Conservation (phyloP, 2,329 filamentous ascomycete genomes). For the Didymosphaeria variabile region DNA sequence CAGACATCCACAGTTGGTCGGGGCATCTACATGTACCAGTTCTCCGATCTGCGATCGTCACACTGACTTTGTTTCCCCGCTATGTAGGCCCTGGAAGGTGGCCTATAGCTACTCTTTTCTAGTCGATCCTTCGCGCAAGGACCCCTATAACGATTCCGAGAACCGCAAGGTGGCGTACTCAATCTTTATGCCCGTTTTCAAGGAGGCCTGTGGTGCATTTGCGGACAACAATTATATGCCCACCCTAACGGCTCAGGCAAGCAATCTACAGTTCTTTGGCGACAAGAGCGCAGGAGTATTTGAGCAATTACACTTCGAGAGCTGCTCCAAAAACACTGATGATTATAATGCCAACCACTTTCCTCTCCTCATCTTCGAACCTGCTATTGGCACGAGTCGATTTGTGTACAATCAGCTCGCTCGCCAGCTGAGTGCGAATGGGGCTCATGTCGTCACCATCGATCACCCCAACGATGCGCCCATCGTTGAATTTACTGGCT, state of each 20-base stretch:
- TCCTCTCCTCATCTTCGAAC: slow-evolving; percentile 54
- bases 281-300: slow-evolving; percentile 31
- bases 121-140: slow-evolving; percentile 10
- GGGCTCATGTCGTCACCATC: slow-evolving; percentile 58
- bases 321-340: slow-evolving; percentile 25
- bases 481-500: slow-evolving; percentile 56
- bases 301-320: slow-evolving; percentile 26
- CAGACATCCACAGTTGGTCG: too few species aligned
- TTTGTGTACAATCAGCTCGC: slow-evolving; percentile 57
- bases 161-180: slow-evolving; percentile 17
- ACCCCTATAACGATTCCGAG: slow-evolving; percentile 10
- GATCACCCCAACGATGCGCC: slow-evolving; percentile 60
- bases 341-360: slow-evolving; percentile 21
- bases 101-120: slow-evolving; percentile 11
- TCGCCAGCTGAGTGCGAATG: slow-evolving; percentile 57
- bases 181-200: slow-evolving; percentile 33
- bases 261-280: slow-evolving; percentile 36
- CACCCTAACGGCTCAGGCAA: slow-evolving; percentile 22
- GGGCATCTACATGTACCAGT: too few species aligned
- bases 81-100: slow-evolving; percentile 6
- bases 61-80: too few species aligned
- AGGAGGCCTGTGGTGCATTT: slow-evolving; percentile 20
- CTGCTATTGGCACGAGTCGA: slow-evolving; percentile 56
- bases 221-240: slow-evolving; percentile 34
- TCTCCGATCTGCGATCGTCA: background rate